A percentile compares a stretch with the other conserved stretches of the same genome.
Conservation (phyloP, 2,329 filamentous ascomycete genomes). For the Neocucurbitaria cava region DNA sequence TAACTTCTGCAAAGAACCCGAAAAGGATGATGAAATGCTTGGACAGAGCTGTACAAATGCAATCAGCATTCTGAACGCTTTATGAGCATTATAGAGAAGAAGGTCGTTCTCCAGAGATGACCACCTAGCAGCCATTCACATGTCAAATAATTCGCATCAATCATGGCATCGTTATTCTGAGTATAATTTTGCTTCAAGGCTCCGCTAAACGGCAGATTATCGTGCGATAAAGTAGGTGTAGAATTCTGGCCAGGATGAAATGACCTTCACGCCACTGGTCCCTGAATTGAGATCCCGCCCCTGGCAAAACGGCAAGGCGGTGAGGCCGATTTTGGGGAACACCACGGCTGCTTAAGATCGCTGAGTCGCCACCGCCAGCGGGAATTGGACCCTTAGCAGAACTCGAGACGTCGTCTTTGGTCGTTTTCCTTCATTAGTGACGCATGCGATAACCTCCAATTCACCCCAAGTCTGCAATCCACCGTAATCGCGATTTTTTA, state of each 20-base stretch:
- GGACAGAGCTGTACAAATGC: not conserved
- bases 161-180: not conserved
- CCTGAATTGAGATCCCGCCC: constrained; percentile 16
- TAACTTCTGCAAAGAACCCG: too few relatives aligned
- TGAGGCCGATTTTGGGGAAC: constrained; percentile 18
- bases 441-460: not conserved
- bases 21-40: not conserved
- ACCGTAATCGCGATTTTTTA: constrained; percentile 10
- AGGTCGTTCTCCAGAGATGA: not conserved
- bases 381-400: not conserved
- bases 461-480: not conserved
- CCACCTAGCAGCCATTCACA: not conserved
- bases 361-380: constrained; percentile 24
- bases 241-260: constrained; percentile 19
- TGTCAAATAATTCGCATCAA: too few relatives aligned
- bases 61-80: not conserved
- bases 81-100: not conserved
- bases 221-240: constrained; percentile 18
- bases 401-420: not conserved
- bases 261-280: constrained; percentile 41
- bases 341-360: constrained; percentile 34
- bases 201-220: constrained; percentile 9
- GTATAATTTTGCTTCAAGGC: not conserved
- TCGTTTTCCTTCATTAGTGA: not conserved
- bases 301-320: constrained; percentile 30